phyloP scores from a whole-genome alignment of 495 filamentous ascomycete genomes.

The Neurospora discreta region DNA sequence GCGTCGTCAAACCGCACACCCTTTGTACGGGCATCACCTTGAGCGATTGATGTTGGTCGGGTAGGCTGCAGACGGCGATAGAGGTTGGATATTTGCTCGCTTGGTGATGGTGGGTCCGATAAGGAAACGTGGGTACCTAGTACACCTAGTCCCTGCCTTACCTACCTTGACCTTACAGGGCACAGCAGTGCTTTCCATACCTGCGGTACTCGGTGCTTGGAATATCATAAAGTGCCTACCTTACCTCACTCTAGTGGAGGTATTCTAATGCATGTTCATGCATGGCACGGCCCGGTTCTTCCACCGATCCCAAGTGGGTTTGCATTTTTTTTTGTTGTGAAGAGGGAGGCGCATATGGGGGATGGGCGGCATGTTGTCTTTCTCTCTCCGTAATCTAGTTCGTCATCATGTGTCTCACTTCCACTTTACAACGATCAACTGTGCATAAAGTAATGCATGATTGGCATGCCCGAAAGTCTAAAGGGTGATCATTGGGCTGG shows the following conservation, averaged over 20 bases:
- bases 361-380: neutral
- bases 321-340: neutral
- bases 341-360: neutral
- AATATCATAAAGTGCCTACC: neutral
- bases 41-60: neutral
- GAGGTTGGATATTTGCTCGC: neutral
- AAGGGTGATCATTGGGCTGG: neutral
- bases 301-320: neutral
- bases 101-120: neutral
- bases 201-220: neutral
- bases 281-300: neutral
- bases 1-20: neutral
- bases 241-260: too few relatives aligned
- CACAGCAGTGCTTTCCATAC: too few relatives aligned
- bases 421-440: neutral
- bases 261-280: neutral
- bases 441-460: neutral
- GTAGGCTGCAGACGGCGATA: neutral
- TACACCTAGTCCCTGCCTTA: neutral
- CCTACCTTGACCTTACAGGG: neutral
- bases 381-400: neutral
- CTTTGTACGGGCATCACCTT: neutral
- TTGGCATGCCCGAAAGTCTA: neutral
- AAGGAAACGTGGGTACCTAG: too few relatives aligned
- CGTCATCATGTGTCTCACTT: neutral